Evolutionary conservation across 768 basidiomycete genomes (phyloP), one percentile per base, ranked within the genome.

Genomic region (Trametes cinnabarina): DNA sequence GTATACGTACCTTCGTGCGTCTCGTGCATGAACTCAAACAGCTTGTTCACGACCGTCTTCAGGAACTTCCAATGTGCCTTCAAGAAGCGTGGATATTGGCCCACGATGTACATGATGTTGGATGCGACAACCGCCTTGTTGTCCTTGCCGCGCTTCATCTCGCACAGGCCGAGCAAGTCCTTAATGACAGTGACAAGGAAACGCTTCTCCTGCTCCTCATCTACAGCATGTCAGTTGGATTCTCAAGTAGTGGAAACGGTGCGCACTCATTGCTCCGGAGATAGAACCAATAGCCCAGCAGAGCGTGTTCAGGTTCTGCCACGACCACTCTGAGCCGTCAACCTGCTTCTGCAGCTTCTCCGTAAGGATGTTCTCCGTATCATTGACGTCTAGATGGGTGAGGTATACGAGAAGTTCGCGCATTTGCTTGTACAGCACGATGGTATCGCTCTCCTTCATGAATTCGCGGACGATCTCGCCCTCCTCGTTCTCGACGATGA

Each of bases 61-160:
- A 99, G 77, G 83, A 99, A 99, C 76, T 98, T 99, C 97, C 97
- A 99, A 72, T 99, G 97, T 17, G 97, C 97, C 73, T 98, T 98
- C 68, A 99, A 85, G 85, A 98, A 99, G 34, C 97, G 87, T 43
- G 97, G 97, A 70, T 99, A 99, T 76, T 99, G 97, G 48, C 97
- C 97, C 62, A 99, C 97, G 68, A 98, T 99, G 72, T 99, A 99
- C 92, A 94, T 94, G 71, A 94, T 94, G 67, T 94, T 89, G 25
- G 92, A 93, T 8, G 92, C 92, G 64, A 98, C 96, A 62, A 98
- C 94, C 3, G 97, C 97, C 72, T 99, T 99, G 83, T 99, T 98
- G 77, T 98, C 97, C 74, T 99, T 98, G 37, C 97, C 97, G 49
- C 95, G 89, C 75, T 98, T 98, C 74, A 97, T 94, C 77, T 99